Conservation (phyloP, 306 rosid species). For the Trichosanthes truncata region DNA sequence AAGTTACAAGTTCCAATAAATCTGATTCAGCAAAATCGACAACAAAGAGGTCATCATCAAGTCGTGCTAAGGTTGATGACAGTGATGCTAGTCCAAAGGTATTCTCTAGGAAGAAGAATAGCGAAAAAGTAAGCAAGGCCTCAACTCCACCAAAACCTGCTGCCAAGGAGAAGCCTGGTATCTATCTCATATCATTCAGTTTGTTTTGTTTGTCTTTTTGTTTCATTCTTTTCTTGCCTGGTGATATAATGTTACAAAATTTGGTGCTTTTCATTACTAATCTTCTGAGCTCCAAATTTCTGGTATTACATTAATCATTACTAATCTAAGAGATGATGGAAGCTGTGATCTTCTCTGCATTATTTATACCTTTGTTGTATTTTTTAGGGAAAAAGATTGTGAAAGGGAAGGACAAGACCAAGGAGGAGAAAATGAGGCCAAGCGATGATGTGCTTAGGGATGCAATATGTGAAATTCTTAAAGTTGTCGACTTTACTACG, state of each 20-base stretch:
- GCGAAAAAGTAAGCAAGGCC: conserved; percentile 39
- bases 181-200: background rate
- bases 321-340: background rate
- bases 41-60: conserved; percentile 40
- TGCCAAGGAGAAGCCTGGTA: conserved; percentile 73
- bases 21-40: conserved; percentile 41
- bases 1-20: conserved; percentile 26
- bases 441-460: conserved; percentile 65
- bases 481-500: conserved; percentile 95
- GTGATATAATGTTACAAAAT: background rate
- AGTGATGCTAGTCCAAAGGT: conserved; percentile 65
- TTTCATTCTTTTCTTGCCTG: background rate
- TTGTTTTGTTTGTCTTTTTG: background rate
- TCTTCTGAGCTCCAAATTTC: background rate
- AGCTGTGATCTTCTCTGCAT: background rate
- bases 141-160: conserved; percentile 41
- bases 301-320: background rate
- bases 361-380: background rate
- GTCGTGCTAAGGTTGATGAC: conserved; percentile 39
- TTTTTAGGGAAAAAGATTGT: conserved; percentile 43
- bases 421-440: conserved; percentile 43
- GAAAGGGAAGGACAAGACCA: conserved; percentile 61
- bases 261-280: background rate
- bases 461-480: conserved; percentile 83
- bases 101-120: conserved; percentile 75